phyloP scores from a whole-genome alignment of 768 basidiomycete genomes.

The Pleurotus pulmonarius region DNA sequence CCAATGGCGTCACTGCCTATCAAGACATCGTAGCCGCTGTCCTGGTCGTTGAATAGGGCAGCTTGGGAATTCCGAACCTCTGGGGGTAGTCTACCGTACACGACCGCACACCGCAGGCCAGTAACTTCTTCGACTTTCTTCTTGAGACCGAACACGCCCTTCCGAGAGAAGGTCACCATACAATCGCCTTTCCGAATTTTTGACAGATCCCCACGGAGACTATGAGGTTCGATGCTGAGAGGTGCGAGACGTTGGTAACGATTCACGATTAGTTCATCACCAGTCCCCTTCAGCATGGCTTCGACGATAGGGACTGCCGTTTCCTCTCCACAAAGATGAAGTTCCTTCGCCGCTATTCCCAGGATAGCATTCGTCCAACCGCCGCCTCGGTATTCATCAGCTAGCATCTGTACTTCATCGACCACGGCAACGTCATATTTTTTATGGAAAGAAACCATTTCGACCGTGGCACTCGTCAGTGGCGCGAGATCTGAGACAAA shows the following conservation, averaged over 20 bases:
- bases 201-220: conserved; percentile 56
- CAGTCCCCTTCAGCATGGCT: conserved; percentile 65
- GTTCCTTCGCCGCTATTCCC: conserved; percentile 68
- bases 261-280: conserved; percentile 77
- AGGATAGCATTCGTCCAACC: conserved; percentile 85
- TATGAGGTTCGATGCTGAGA: conserved; percentile 61
- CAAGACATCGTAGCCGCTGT: conserved; percentile 83
- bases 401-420: conserved; percentile 97
- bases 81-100: conserved; percentile 89
- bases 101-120: conserved; percentile 81
- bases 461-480: conserved; percentile 84
- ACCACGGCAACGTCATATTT: conserved; percentile 81
- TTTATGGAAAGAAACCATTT: conserved; percentile 63
- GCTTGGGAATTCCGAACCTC: conserved; percentile 93
- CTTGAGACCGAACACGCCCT: conserved; percentile 75
- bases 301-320: conserved; percentile 81
- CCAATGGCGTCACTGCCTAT: conserved; percentile 95
- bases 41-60: conserved; percentile 80
- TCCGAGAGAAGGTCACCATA: conserved; percentile 80
- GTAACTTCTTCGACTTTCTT: conserved; percentile 64
- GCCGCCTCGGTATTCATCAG: conserved; percentile 70
- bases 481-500: conserved; percentile 54
- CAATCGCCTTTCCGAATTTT: conserved; percentile 82
- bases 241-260: conserved; percentile 89
- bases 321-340: conserved; percentile 96